A percentile compares a stretch with the other conserved stretches of the same genome.
phyloP scores from a whole-genome alignment of 1,139 yeast species.

The Nadsonia starkeyi-henricii region DNA sequence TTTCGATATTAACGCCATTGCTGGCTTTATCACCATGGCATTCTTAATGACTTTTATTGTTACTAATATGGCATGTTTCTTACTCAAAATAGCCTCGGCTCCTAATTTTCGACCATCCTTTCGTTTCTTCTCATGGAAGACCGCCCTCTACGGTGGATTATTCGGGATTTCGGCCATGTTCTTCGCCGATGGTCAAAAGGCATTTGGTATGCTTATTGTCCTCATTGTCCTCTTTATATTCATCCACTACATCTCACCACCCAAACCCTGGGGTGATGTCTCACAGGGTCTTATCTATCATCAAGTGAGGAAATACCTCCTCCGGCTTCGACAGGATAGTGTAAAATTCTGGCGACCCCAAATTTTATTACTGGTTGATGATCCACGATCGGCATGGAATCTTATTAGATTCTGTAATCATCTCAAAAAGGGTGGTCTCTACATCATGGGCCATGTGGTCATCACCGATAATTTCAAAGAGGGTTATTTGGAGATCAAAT shows the following conservation, averaged over 20 bases:
- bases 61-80: slow-evolving; percentile 82
- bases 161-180: slow-evolving; percentile 75
- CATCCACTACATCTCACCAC: slow-evolving; percentile 85
- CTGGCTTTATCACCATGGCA: slow-evolving; percentile 93
- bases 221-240: slow-evolving; percentile 52
- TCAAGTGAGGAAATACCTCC: slow-evolving; percentile 81
- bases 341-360: slow-evolving; percentile 98
- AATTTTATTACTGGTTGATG: slow-evolving; percentile 70
- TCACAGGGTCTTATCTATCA: slow-evolving; percentile 89
- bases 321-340: slow-evolving; percentile 74
- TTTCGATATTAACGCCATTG: slow-evolving; percentile 86
- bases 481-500: slow-evolving; percentile 51
- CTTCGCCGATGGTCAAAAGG: slow-evolving; percentile 83
- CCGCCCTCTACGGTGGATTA: slow-evolving; percentile 66
- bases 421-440: slow-evolving; percentile 85
- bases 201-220: slow-evolving; percentile 57
- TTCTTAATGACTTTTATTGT: slow-evolving; percentile 90
- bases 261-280: slow-evolving; percentile 95
- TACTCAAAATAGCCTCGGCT: slow-evolving; percentile 78
- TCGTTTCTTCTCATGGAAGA: slow-evolving; percentile 65
- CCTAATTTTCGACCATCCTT: slow-evolving; percentile 95
- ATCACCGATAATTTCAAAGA: slow-evolving; percentile 40
- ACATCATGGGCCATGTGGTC: slow-evolving; percentile 83
- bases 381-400: slow-evolving; percentile 85
- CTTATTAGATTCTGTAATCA: slow-evolving; percentile 89